Evolutionary conservation across 176 grass and related monocot species (phyloP).

Genomic region (barley (Hordeum vulgare)): MorexV3_pseudomolecules_assembly NC_058524.1:72847960-72848459

Average conservation of each 20-base stretch:
- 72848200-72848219: not conserved
- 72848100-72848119: not conserved
- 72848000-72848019: not conserved
- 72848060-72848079: not conserved
- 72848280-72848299: too few species aligned
- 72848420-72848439: not conserved
- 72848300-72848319: not conserved
- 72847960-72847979: not conserved
- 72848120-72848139: not conserved
- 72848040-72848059: not conserved
- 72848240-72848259: not conserved
- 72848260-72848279: not conserved
- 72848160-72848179: not conserved
- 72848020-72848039: not conserved
- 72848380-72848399: not conserved
- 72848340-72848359: not conserved
- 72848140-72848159: not conserved
- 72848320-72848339: not conserved
- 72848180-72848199: not conserved
- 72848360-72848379: not conserved
- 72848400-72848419: not conserved
- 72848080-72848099: not conserved
- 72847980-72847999: not conserved
- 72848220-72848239: not conserved
- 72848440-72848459: not conserved